Evolutionary conservation across 176 grass and related monocot species (phyloP).

Genomic region (Lolium rigidum): DNA sequence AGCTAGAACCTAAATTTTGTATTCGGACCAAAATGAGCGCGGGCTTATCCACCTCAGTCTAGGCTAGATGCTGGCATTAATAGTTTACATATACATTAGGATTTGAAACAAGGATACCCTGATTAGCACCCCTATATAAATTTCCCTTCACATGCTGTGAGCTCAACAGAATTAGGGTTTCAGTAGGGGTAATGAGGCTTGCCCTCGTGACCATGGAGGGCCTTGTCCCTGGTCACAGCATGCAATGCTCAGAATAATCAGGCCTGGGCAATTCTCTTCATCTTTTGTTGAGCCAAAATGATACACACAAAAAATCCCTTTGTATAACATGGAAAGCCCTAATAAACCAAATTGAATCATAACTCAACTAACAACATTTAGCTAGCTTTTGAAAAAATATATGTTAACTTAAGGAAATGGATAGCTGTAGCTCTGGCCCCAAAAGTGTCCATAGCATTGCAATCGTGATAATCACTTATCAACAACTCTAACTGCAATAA

Average conservation of each 20-base stretch:
- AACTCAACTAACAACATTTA: not conserved
- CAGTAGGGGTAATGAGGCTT: not conserved
- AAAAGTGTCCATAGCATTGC: too few species aligned
- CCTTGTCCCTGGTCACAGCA: not conserved
- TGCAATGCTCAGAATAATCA: not conserved
- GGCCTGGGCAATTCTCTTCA: not conserved
- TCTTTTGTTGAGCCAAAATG: not conserved
- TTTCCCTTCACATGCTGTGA: not conserved
- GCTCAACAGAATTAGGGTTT: not conserved
- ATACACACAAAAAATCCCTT: not conserved
- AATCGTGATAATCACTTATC: too few species aligned
- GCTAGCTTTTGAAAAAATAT: not conserved
- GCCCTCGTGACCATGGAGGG: not conserved
- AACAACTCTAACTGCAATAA: too few species aligned
- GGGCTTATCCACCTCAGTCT: not conserved
- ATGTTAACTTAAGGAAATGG: too few species aligned
- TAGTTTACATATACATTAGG: not conserved
- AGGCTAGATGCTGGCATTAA: not conserved
- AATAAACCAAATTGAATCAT: not conserved
- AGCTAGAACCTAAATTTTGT: not conserved
- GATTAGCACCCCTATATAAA: constrained; percentile 7
- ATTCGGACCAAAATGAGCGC: not conserved
- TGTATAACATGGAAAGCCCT: not conserved
- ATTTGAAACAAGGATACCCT: not conserved
- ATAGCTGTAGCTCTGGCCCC: too few species aligned